phyloP scores from a whole-genome alignment of 208 protist genomes.

The Leishmania mexicana region DNA sequence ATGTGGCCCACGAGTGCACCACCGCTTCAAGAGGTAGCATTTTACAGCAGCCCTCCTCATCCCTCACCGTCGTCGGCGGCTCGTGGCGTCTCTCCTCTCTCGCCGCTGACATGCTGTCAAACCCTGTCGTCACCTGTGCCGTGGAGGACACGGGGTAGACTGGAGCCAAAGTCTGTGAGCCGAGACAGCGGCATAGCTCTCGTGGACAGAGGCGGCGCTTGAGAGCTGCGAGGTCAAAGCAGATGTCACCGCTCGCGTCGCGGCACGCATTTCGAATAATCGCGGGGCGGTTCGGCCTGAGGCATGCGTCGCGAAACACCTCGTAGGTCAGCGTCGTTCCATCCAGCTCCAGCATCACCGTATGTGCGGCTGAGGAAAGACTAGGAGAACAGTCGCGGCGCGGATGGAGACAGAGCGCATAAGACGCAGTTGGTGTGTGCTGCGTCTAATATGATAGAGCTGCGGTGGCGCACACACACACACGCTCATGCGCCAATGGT shows the following conservation, averaged over 20 bases:
- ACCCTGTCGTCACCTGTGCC: neutral
- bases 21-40: slow-evolving; percentile 12
- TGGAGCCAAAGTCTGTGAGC: slow-evolving; percentile 41
- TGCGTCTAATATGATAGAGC: neutral
- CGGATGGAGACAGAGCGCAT: neutral
- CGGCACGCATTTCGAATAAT: slow-evolving; percentile 57
- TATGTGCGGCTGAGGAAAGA: neutral
- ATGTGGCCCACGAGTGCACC: slow-evolving; percentile 22
- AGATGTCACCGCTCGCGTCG: neutral
- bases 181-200: slow-evolving; percentile 31
- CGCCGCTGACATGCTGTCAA: neutral
- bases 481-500: neutral
- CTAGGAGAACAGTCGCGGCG: neutral
- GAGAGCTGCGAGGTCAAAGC: slow-evolving; percentile 35
- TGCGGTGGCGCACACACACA: neutral
- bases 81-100: neutral
- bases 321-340: slow-evolving; percentile 62
- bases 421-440: neutral
- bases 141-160: slow-evolving; percentile 35
- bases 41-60: slow-evolving; percentile 16
- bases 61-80: neutral
- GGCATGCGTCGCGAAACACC: slow-evolving; percentile 56
- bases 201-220: slow-evolving; percentile 29
- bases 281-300: slow-evolving; percentile 70
- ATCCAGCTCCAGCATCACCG: slow-evolving; percentile 63